phyloP scores from a whole-genome alignment of 805 yeast species.

The Monosporozyma aerobia region DNA sequence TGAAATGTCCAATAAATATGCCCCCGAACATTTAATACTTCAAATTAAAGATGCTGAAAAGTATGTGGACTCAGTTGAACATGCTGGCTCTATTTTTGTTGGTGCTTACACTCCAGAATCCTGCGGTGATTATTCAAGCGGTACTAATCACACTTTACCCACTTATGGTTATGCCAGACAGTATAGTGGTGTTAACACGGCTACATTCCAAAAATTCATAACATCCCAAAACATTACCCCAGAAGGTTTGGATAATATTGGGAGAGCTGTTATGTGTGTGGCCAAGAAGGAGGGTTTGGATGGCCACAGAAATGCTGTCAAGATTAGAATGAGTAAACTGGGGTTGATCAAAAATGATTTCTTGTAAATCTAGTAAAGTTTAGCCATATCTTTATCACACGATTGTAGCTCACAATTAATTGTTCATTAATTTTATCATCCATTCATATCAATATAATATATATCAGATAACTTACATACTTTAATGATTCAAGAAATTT shows the following conservation, averaged over 20 bases:
- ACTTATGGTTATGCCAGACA: slow-evolving; percentile 97
- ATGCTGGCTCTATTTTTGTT: slow-evolving; percentile 95
- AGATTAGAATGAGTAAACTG: slow-evolving; percentile 80
- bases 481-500: not conserved
- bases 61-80: slow-evolving; percentile 64
- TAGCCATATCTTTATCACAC: not conserved
- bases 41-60: slow-evolving; percentile 73
- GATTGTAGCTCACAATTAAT: not conserved
- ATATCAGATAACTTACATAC: not conserved
- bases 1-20: slow-evolving; percentile 79
- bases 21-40: slow-evolving; percentile 95
- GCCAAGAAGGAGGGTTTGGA: slow-evolving; percentile 96
- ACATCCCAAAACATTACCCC: slow-evolving; percentile 87
- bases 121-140: slow-evolving; percentile 96
- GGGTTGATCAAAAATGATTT: slow-evolving; percentile 40
- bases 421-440: not conserved
- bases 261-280: slow-evolving; percentile 91
- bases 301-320: slow-evolving; percentile 95
- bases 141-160: slow-evolving; percentile 97
- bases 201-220: slow-evolving; percentile 89
- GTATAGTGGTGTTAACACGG: slow-evolving; percentile 94
- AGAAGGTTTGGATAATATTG: slow-evolving; percentile 78
- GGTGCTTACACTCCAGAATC: slow-evolving; percentile 96
- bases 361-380: slow-evolving; percentile 7
- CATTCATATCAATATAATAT: not conserved